Evolutionary conservation across 176 grass and related monocot genomes (phyloP).

Genomic region (Oryza longistaminata): DNA sequence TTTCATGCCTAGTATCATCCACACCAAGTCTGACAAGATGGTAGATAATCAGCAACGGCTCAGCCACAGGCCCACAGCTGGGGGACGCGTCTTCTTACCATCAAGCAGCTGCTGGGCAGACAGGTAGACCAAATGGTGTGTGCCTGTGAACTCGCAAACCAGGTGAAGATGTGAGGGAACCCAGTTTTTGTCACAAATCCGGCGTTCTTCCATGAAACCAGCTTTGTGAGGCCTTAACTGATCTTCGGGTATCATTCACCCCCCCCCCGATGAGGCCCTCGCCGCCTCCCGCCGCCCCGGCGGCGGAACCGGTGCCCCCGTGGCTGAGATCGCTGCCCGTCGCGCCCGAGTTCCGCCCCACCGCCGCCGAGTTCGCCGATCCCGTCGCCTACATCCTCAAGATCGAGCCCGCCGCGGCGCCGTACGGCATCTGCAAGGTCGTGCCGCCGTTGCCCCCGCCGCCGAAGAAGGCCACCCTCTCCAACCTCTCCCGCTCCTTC

Average conservation of each 20-base stretch:
- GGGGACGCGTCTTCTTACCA: not conserved
- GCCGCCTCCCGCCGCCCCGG: not conserved
- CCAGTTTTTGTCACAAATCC: not conserved
- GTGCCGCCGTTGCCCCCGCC: conserved; percentile 63
- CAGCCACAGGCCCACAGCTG: too few species aligned
- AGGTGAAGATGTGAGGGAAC: not conserved
- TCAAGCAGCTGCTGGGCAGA: not conserved
- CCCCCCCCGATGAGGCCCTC: conserved; percentile 38
- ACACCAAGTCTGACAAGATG: not conserved
- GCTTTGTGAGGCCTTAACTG: not conserved
- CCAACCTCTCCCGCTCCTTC: conserved; percentile 91
- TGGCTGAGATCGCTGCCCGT: conserved; percentile 83
- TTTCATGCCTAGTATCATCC: not conserved
- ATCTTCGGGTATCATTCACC: not conserved
- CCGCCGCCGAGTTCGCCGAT: conserved; percentile 73
- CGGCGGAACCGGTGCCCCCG: conserved; percentile 42
- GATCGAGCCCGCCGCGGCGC: conserved; percentile 71
- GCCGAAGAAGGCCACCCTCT: conserved; percentile 66
- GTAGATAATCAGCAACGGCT: not conserved
- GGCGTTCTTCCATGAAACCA: not conserved
- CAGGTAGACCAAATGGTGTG: not conserved
- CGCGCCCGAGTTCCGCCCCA: conserved; percentile 90
- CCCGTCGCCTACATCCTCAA: conserved; percentile 81
- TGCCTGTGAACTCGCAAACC: not conserved
- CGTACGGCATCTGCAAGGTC: conserved; percentile 90